These are phyloP conservation scores for Pythium grandisporangium DNA, from an alignment of 352 stramenopile genomes.

Conservation along the genomic window DNA sequence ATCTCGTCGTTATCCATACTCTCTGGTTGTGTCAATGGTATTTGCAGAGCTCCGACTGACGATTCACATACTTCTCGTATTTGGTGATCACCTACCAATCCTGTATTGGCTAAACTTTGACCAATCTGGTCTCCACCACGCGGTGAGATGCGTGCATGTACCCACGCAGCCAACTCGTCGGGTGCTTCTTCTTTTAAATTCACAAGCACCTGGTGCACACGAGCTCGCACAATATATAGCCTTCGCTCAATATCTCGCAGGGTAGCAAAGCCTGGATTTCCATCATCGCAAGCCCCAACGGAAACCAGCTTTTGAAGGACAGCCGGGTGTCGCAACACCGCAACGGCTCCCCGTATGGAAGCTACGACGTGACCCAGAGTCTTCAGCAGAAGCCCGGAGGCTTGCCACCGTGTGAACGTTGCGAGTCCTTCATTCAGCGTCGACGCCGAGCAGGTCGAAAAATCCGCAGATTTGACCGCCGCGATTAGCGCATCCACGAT, in stretches of 20 bases:
- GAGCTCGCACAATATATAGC: slow-evolving; percentile 9
- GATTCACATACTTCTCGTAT: no score
- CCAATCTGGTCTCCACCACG: no score
- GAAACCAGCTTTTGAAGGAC: slow-evolving; percentile 1
- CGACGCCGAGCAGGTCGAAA: no score
- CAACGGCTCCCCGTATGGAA: neutral
- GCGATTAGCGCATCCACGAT: no score
- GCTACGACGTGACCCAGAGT: neutral
- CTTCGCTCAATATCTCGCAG: slow-evolving; percentile 7
- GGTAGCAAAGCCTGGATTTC: slow-evolving; percentile 2
- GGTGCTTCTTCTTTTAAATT: slow-evolving; percentile 8
- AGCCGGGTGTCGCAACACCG: neutral
- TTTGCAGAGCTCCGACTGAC: no score
- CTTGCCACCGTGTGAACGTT: neutral
- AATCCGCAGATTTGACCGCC: no score
- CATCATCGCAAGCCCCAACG: slow-evolving; percentile 2
- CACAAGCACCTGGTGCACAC: slow-evolving; percentile 7
- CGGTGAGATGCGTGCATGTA: neutral
- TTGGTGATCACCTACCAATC: no score
- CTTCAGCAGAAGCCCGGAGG: neutral
- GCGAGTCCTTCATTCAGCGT: no score
- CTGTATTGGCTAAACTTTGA: no score
- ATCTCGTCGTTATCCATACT: no score
- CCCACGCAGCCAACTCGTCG: slow-evolving; percentile 5
- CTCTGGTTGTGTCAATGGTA: no score